phyloP scores from a whole-genome alignment of 495 filamentous ascomycete species.

The Penicillium subrubescens region DNA sequence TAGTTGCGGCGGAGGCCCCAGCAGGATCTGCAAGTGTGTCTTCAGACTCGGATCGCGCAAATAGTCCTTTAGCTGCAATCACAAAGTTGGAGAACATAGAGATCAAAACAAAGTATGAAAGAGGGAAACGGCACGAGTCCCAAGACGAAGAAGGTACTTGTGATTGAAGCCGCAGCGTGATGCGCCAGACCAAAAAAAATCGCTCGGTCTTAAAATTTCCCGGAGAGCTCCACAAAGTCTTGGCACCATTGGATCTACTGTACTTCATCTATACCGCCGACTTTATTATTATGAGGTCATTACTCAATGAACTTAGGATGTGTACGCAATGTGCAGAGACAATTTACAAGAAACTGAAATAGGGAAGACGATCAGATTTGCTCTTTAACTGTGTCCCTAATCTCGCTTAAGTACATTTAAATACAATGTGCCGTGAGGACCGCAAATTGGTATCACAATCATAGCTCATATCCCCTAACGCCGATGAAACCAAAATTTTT shows the following conservation, averaged over 20 bases:
- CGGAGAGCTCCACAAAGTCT: constrained; percentile 24
- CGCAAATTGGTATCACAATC: constrained; percentile 5
- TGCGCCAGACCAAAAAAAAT: constrained; percentile 38
- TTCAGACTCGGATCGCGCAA: constrained; percentile 34
- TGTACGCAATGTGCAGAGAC: too few species aligned
- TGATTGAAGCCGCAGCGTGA: constrained; percentile 11
- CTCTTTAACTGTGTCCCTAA: not conserved
- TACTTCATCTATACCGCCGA: not conserved
- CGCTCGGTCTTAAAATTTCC: constrained; percentile 40
- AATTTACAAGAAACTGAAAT: too few species aligned
- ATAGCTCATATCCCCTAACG: not conserved
- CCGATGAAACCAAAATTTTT: not conserved
- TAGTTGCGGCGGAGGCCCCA: constrained; percentile 21
- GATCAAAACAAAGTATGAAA: constrained; percentile 12
- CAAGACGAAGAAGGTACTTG: constrained; percentile 7
- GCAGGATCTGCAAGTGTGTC: constrained; percentile 19
- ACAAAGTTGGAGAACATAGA: constrained; percentile 51
- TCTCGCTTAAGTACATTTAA: not conserved
- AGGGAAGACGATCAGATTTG: not conserved
- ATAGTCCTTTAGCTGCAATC: constrained; percentile 48
- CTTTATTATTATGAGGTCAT: not conserved
- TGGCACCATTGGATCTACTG: constrained; percentile 7
- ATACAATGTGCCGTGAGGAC: too few species aligned
- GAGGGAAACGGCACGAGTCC: not conserved
- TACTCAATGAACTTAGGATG: too few species aligned